phyloP scores from a whole-genome alignment of 1,284 basidiomycete genomes.

The Rhizoctonia solani region DNA sequence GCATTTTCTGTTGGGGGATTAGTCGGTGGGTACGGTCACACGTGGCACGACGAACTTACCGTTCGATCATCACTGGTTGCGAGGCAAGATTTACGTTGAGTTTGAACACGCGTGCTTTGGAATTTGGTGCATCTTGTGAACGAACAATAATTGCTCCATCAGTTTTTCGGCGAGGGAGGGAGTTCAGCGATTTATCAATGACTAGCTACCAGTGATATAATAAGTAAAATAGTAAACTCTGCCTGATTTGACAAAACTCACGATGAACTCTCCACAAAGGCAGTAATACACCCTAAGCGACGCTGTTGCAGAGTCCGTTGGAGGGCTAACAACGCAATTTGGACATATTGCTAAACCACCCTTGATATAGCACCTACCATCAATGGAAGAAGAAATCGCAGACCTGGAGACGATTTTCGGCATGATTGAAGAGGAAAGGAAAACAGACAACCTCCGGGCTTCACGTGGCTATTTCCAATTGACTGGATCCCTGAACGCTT shows the following conservation, averaged over 20 bases:
- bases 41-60: conserved; percentile 20
- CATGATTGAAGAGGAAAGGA: conserved; percentile 23
- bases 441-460: background rate
- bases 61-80: conserved; percentile 68
- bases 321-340: conserved; percentile 57
- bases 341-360: background rate
- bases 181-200: conserved; percentile 71
- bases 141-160: conserved; percentile 74
- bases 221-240: background rate
- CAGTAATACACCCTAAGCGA: conserved; percentile 82
- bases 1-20: conserved; percentile 48
- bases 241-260: conserved; percentile 48
- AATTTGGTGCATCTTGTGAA: conserved; percentile 59
- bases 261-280: conserved; percentile 82
- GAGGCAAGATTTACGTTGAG: conserved; percentile 62
- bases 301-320: conserved; percentile 75
- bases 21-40: conserved; percentile 1
- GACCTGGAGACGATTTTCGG: conserved; percentile 74
- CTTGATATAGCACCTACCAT: conserved; percentile 55
- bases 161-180: conserved; percentile 70
- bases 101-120: conserved; percentile 73
- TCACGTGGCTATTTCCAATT: conserved; percentile 17
- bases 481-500: background rate
- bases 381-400: conserved; percentile 76
- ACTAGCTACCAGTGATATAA: conserved; percentile 61